Percentiles rank a stretch among this genome's conserved stretches.
phyloP scores from a whole-genome alignment of 2,329 filamentous ascomycete genomes.

The Trichoderma asperellum region DNA sequence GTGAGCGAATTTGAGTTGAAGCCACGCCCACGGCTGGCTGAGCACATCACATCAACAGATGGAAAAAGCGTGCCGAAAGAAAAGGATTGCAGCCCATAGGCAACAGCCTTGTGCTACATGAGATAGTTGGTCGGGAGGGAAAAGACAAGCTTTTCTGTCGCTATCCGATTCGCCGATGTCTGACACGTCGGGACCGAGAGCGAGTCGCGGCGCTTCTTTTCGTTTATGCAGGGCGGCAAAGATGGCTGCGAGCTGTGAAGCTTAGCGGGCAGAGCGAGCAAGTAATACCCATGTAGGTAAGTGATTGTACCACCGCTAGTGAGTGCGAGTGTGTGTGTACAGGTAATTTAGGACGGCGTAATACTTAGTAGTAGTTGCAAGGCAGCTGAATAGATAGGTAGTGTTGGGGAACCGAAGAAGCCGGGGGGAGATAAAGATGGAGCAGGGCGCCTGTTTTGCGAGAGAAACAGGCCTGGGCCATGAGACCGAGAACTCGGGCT shows the following conservation, averaged over 20 bases:
- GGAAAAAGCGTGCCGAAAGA: neutral
- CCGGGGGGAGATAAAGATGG: neutral
- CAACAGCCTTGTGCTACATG: neutral
- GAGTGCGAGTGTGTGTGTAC: neutral
- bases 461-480: neutral
- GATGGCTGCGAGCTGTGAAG: neutral
- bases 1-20: neutral
- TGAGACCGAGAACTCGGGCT: neutral
- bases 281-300: neutral
- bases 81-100: neutral
- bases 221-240: conserved; percentile 2
- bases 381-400: neutral
- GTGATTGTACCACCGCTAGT: neutral
- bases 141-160: conserved; percentile 15
- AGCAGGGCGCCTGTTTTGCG: neutral
- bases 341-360: neutral
- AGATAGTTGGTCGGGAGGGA: neutral
- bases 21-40: neutral
- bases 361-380: neutral
- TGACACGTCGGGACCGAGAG: conserved; percentile 1
- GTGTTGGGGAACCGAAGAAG: neutral
- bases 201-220: conserved; percentile 6
- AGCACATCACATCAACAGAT: neutral
- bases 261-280: neutral
- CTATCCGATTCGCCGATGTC: conserved; percentile 20